Conservation (phyloP, 441 rosid genomes). For the Arabidopsis lyrata region DNA sequence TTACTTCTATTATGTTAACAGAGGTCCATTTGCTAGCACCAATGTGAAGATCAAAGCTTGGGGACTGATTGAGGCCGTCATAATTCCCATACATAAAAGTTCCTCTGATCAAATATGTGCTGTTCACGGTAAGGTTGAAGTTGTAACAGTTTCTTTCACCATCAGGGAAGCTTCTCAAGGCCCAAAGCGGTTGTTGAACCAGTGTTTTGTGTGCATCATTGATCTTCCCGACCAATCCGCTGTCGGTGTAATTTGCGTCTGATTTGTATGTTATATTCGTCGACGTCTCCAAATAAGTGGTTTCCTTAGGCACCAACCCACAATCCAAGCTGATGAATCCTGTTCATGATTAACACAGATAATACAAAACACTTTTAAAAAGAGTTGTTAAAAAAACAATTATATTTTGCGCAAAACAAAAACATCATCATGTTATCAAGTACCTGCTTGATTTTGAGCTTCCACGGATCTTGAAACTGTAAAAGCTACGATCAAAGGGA, state of each 20-base stretch:
- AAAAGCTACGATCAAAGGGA: slow-evolving; percentile 10
- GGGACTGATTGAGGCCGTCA: slow-evolving; percentile 38
- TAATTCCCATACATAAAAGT: slow-evolving; percentile 53
- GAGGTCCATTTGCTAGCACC: slow-evolving; percentile 53
- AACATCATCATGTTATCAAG: neutral
- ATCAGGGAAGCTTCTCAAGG: slow-evolving; percentile 51
- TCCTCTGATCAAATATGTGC: slow-evolving; percentile 46
- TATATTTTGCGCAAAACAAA: neutral
- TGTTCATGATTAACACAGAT: slow-evolving; percentile 32
- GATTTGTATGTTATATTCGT: slow-evolving; percentile 48
- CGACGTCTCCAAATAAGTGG: slow-evolving; percentile 34
- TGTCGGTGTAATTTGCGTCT: slow-evolving; percentile 42
- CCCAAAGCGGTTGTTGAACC: slow-evolving; percentile 19
- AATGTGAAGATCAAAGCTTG: slow-evolving; percentile 51
- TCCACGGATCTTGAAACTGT: slow-evolving; percentile 4
- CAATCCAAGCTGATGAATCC: slow-evolving; percentile 62
- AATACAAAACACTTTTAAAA: neutral
- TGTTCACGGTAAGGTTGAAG: slow-evolving; percentile 21
- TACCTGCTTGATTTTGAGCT: slow-evolving; percentile 47
- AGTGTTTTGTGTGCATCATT: slow-evolving; percentile 24
- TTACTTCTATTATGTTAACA: slow-evolving; percentile 2
- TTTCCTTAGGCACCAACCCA: slow-evolving; percentile 43
- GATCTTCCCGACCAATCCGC: slow-evolving; percentile 38
- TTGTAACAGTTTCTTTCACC: slow-evolving; percentile 58
- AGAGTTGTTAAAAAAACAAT: neutral